Conservation (phyloP, 306 rosid genomes). For the Quercus parvula region DNA sequence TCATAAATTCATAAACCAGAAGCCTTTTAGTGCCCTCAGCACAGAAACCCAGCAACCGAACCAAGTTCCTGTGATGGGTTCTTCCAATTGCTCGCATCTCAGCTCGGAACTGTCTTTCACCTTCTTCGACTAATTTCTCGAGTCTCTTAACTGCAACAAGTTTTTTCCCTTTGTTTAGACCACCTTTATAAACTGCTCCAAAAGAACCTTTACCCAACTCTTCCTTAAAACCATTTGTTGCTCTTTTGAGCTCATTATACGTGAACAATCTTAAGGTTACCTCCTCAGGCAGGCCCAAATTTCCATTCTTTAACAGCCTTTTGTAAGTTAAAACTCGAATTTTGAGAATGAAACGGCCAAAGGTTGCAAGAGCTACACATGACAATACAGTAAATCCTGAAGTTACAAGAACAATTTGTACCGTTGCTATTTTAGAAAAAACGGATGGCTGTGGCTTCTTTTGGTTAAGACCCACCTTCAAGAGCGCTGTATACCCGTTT, state of each 20-base stretch:
- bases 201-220: too few relatives aligned
- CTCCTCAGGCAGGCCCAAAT: too few relatives aligned
- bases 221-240: too few relatives aligned
- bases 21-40: conserved; percentile 6
- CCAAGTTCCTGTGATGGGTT: conserved; percentile 4
- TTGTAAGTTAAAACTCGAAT: too few relatives aligned
- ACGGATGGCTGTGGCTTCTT: too few relatives aligned
- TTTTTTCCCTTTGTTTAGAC: not conserved
- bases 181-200: conserved; percentile 12
- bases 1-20: not conserved
- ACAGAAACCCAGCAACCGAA: conserved; percentile 7
- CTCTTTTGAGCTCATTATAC: not conserved
- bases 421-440: not conserved
- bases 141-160: too few relatives aligned
- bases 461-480: too few relatives aligned
- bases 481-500: too few relatives aligned
- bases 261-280: too few relatives aligned
- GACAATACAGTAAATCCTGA: not conserved
- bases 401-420: not conserved
- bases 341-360: not conserved
- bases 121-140: not conserved
- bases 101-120: not conserved
- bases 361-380: not conserved
- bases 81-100: conserved; percentile 14
- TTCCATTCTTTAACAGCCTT: too few relatives aligned